Evolutionary conservation across 495 filamentous ascomycete species (phyloP), one percentile per base, ranked within the genome.

Genomic region (Cercophora newfieldiana): DNA sequence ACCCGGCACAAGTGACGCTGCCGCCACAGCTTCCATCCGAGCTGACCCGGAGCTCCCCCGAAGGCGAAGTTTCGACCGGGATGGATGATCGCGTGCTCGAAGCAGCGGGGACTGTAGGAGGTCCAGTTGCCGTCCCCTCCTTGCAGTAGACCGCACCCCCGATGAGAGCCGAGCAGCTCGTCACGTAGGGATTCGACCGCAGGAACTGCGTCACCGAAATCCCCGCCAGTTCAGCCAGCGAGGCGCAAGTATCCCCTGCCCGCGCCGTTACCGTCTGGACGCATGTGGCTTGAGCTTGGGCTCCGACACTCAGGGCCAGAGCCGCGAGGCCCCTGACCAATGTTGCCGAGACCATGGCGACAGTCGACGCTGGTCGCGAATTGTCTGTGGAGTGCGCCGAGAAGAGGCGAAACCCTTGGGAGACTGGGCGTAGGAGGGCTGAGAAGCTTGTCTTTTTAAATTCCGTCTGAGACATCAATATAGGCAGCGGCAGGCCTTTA

Each of bases 1-100:
- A 81, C 4, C 79, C 79, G 0, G 70, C 51, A 58, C 80, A 82
- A 12, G 80, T 82, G 18, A 79, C 55, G 8, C 77, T 75, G 3
- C 65, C 55, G 3, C 80, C 80, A 29, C 80, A 82, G 21, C 63
- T 66, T 16, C 80, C 80, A 29, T 81, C 78, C 48, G 33, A 24
- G 65, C 72, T 76, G 59, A 70, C 49, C 33, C 53, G 31, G 8
- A 72, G 62, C 0, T 54, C 33, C 1, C 33, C 53, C 1, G 63
- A 24, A 0, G 65, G 56, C 1, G 66, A 19, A 0, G 54, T 16
- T 0, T 54, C 50, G 2, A 63, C 37, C 2, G 31, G 24, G 1
- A 53, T 26, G 22, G 54, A 31, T 24, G 53, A 53, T 10, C 25
- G 30, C 7, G 61, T 26, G 30, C 28, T 21, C 1, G 61, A 50